Base-by-base conservation (phyloP, 345 rosid species). In the Boechera divaricarpa region DNA sequence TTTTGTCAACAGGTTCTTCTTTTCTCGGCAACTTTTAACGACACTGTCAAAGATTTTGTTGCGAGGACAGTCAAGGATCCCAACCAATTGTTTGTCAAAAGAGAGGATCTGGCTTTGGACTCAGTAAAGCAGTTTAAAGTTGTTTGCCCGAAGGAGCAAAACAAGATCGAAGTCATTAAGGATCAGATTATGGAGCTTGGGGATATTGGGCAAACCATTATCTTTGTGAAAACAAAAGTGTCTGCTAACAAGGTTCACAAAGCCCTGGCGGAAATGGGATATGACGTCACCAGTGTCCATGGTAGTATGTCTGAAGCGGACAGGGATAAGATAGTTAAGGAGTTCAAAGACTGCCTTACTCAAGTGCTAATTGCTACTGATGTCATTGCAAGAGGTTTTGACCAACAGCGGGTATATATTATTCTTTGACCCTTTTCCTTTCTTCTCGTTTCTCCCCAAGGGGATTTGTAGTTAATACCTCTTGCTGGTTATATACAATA, bases 111-210 rank as follows among this genome's bases (percentile, higher is more conserved):
- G 35, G 86, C 96, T 4, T 77, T 95, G 69, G 94, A 91, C 72
- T 79, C 97, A 0, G 88, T 95, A 7, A 95, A 95, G 88, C 99
- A 95, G 79, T 95, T 85, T 83, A 95, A 92, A 82, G 98, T 95
- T 62, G 24, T 56, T 29, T 92, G 97, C 58, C 96, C 99, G n/a
- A 88, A 78, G 55, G 99, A 92, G 78, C 72, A 76, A 33, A 66
- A 90, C 71, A 95, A 95, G 86, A 82, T 92, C 65, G 51, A 63
- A 33, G 93, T 91, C 48, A 83, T 95, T 52, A 95, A 87, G 70
- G 97, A 91, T 67, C 87, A 87, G 70, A 95, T 95, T 28, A 84
- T 95, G 41, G 99, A 95, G 80, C 72, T 92, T 0, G 98, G 94
- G 26, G 97, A 92, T 10, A 29, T 95, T 54, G 99, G 98, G 13